phyloP scores from a whole-genome alignment of 768 basidiomycete species.

The Xerocomellus dryophilus region DNA sequence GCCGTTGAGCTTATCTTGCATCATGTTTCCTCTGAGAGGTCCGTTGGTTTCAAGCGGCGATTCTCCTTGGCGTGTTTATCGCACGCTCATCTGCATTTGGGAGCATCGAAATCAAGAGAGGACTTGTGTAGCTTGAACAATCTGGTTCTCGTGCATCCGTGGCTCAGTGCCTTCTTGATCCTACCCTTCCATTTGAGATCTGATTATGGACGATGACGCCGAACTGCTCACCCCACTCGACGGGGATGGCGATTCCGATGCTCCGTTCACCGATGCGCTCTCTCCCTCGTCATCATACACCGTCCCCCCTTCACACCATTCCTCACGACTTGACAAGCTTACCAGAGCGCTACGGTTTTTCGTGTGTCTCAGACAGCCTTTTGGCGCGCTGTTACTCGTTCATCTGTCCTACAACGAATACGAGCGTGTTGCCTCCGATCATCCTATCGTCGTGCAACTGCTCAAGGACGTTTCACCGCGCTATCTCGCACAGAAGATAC shows the following conservation, averaged over 20 bases:
- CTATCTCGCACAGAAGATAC: neutral
- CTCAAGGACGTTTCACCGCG: neutral
- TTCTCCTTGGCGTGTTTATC: neutral
- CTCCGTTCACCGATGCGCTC: neutral
- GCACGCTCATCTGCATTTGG: neutral
- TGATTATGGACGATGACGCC: neutral
- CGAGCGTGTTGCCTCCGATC: neutral
- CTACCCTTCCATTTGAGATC: neutral
- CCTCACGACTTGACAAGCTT: neutral
- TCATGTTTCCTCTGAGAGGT: neutral
- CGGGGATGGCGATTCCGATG: neutral
- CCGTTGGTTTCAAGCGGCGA: neutral
- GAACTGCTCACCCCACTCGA: neutral
- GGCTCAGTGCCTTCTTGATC: neutral
- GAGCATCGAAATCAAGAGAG: neutral
- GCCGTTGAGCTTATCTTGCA: neutral
- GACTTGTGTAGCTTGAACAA: neutral
- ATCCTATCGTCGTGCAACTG: neutral
- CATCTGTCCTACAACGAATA: neutral
- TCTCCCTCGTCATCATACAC: neutral
- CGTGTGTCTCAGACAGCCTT: neutral
- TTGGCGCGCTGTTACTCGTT: constrained; percentile 8
- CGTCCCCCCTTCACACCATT: neutral
- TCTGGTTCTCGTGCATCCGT: neutral
- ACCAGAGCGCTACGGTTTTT: neutral